Evolutionary conservation across 257 asterid genomes (phyloP).

Genomic region (Ligustrum vulgare): DNA sequence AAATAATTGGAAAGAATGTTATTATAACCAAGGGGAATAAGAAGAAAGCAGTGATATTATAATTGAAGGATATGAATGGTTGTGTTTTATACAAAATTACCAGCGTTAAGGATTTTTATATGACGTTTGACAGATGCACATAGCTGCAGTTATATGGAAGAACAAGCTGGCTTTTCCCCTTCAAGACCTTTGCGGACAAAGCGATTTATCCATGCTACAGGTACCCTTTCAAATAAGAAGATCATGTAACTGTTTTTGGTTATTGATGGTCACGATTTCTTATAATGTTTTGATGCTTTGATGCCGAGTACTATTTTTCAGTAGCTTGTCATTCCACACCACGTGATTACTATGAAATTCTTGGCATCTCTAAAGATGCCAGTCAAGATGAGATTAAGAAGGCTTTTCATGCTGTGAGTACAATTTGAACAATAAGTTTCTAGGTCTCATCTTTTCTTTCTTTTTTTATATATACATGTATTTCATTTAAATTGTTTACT

Average conservation of each 20-base stretch:
- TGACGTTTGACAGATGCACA: slow-evolving; percentile 35
- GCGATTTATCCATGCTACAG: slow-evolving; percentile 78
- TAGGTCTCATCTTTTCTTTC: neutral
- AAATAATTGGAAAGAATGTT: neutral
- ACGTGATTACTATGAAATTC: slow-evolving; percentile 71
- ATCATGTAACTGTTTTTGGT: neutral
- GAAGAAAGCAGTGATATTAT: neutral
- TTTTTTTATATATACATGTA: neutral
- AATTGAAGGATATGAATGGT: neutral
- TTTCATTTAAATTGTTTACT: slow-evolving; percentile 3
- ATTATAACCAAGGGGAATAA: neutral
- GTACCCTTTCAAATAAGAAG: slow-evolving; percentile 32
- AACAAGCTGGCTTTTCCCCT: slow-evolving; percentile 34
- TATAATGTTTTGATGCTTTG: slow-evolving; percentile 18
- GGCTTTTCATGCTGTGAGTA: slow-evolving; percentile 80
- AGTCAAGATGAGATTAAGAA: slow-evolving; percentile 75
- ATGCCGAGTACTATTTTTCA: slow-evolving; percentile 23
- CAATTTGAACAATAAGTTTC: slow-evolving; percentile 9
- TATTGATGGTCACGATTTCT: slow-evolving; percentile 2
- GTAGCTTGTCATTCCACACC: slow-evolving; percentile 47
- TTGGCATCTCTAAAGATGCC: slow-evolving; percentile 73
- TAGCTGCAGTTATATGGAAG: slow-evolving; percentile 31
- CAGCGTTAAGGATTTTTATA: slow-evolving; percentile 28
- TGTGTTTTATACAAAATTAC: slow-evolving; percentile 4
- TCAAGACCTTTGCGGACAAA: slow-evolving; percentile 32